These are phyloP conservation scores for Paramecium caudatum DNA, from an alignment of 73 alveolate species.

Conservation along the genomic window DNA sequence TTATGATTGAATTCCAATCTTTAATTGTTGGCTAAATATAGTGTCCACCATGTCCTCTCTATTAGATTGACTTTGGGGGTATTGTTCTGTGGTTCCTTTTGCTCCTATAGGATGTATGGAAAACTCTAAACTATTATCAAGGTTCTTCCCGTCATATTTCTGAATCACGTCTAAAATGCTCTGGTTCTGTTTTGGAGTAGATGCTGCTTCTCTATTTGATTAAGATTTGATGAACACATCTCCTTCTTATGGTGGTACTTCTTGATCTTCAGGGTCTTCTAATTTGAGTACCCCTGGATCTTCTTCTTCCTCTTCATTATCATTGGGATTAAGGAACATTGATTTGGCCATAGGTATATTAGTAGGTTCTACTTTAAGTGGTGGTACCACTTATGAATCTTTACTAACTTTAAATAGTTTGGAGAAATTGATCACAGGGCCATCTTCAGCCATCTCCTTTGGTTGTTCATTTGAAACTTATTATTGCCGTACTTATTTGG, in stretches of 20 bases:
- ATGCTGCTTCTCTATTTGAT: neutral
- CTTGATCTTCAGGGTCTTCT: constrained; percentile 49
- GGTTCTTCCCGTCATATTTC: constrained; percentile 8
- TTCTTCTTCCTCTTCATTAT: constrained; percentile 4
- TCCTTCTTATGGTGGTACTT: constrained; percentile 42
- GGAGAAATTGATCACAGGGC: constrained; percentile 50
- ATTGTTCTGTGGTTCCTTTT: constrained; percentile 56
- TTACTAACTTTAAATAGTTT: constrained; percentile 24
- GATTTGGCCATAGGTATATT: neutral
- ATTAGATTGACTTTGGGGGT: constrained; percentile 35
- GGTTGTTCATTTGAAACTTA: neutral
- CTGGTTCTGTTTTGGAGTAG: constrained; percentile 17
- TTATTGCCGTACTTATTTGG: neutral
- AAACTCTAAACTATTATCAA: neutral
- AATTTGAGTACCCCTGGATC: constrained; percentile 54
- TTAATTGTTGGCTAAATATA: neutral
- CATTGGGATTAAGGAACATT: neutral
- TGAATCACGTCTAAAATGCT: constrained; percentile 34
- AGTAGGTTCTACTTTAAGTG: constrained; percentile 11
- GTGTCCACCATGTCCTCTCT: constrained; percentile 44
- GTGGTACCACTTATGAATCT: neutral
- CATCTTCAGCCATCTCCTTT: constrained; percentile 1
- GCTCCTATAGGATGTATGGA: neutral
- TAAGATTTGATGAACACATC: constrained; percentile 37
- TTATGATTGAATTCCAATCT: neutral